Percentiles rank a stretch among this genome's conserved stretches.
These are phyloP conservation scores for Trichosporon coremiiforme DNA, from an alignment of 1,284 basidiomycete genomes.

Conservation along the genomic window DNA sequence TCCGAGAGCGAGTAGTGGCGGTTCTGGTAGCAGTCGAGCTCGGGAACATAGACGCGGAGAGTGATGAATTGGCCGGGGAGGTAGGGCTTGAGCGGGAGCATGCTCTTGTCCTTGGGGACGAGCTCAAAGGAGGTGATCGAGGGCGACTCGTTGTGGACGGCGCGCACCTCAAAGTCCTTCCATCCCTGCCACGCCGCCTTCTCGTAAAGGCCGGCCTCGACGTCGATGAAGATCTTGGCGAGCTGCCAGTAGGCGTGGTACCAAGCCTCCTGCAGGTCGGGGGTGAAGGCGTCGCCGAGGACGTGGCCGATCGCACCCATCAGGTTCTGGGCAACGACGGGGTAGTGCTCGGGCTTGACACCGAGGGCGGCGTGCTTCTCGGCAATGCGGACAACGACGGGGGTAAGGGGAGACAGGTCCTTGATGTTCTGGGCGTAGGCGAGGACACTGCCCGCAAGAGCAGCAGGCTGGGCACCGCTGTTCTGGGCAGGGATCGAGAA, in stretches of 20 bases:
- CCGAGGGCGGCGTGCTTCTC: conserved; percentile 48
- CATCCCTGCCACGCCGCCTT: conserved; percentile 40
- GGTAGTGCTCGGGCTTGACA: conserved; percentile 45
- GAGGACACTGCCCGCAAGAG: conserved; percentile 44
- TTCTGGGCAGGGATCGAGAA: conserved; percentile 43
- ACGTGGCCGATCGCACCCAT: conserved; percentile 42
- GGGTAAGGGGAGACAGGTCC: conserved; percentile 43
- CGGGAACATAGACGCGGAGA: conserved; percentile 31
- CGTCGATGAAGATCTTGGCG: conserved; percentile 45
- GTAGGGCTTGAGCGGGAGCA: conserved; percentile 38
- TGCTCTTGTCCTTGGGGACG: conserved; percentile 36
- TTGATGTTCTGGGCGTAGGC: conserved; percentile 50
- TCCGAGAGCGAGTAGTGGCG: conserved; percentile 46
- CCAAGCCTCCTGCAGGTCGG: conserved; percentile 45
- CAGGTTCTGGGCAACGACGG: conserved; percentile 44
- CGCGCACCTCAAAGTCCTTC: conserved; percentile 39
- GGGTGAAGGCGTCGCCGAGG: conserved; percentile 46
- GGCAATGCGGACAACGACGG: conserved; percentile 44
- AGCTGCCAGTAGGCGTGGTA: conserved; percentile 37
- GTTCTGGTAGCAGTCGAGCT: conserved; percentile 33
- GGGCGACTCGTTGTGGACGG: conserved; percentile 38
- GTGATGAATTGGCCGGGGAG: conserved; percentile 47
- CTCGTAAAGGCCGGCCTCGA: conserved; percentile 42
- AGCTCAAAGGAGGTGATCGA: conserved; percentile 42
- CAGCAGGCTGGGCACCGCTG: conserved; percentile 38